These are phyloP conservation scores for Moniliella sp. DNA, from an alignment of 1,284 basidiomycete genomes.

Conservation along the genomic window DNA sequence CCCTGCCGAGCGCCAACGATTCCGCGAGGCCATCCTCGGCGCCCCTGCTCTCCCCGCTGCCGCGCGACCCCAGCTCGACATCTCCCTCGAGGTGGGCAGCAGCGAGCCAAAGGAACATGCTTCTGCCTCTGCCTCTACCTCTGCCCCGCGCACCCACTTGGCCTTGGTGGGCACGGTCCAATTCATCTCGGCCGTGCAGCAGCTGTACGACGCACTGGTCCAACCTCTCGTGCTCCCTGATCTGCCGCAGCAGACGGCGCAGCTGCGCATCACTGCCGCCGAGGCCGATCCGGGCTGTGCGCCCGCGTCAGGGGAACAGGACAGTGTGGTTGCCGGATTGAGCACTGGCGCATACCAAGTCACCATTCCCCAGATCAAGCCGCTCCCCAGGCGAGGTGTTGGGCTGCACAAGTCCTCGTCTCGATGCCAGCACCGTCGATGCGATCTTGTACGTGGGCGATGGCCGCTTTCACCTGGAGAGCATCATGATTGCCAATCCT, in stretches of 20 bases:
- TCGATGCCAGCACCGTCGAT: conserved; percentile 27
- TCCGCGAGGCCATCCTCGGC: conserved; percentile 37
- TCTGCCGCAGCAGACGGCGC: no score
- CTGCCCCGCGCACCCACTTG: conserved; percentile 9
- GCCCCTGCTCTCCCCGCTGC: conserved; percentile 2
- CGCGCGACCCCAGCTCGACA: conserved; percentile 3
- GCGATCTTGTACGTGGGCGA: conserved; percentile 60
- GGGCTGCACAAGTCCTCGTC: conserved; percentile 77
- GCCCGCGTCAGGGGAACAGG: no score
- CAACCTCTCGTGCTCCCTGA: no score
- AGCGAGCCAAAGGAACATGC: background rate
- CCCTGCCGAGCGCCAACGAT: conserved; percentile 48
- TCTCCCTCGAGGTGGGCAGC: conserved; percentile 5
- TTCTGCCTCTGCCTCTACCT: background rate
- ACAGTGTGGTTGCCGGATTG: no score
- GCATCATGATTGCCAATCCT: conserved; percentile 97
- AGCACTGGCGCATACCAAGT: conserved; percentile 12
- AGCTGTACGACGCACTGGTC: conserved; percentile 16
- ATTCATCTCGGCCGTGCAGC: conserved; percentile 28
- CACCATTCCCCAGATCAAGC: conserved; percentile 65
- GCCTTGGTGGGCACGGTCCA: conserved; percentile 30
- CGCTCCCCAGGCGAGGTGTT: conserved; percentile 83
- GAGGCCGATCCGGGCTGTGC: no score
- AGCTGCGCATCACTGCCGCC: no score
- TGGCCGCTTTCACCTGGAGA: conserved; percentile 89